A percentile compares a stretch with the other conserved stretches of the same genome.
phyloP scores from a whole-genome alignment of 192 early-diverging fungal genomes.

The Coemansia sp. region DNA sequence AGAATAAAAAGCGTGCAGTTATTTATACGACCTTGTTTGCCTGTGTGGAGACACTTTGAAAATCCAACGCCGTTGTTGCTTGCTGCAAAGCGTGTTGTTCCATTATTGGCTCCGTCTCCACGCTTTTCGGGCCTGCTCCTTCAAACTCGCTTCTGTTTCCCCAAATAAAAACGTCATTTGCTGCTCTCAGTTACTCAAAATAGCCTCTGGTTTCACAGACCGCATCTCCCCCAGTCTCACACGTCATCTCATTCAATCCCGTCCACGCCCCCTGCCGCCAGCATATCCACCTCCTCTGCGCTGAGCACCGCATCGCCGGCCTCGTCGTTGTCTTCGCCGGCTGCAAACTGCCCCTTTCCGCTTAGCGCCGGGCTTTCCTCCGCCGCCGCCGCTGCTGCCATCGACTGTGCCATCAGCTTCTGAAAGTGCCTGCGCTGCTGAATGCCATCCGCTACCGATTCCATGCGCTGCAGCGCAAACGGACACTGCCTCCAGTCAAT shows the following conservation, averaged over 20 bases:
- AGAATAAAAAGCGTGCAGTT: constrained; percentile 1
- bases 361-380: constrained; percentile 17
- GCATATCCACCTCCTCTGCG: constrained; percentile 33
- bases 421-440: constrained; percentile 35
- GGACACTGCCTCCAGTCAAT: constrained; percentile 43
- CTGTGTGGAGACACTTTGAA: constrained; percentile 3
- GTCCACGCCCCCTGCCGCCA: constrained; percentile 10
- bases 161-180: constrained; percentile 4
- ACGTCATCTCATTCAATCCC: constrained; percentile 8
- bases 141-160: not conserved
- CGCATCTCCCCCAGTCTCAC: not conserved
- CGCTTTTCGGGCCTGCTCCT: not conserved
- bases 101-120: constrained; percentile 8
- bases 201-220: constrained; percentile 12
- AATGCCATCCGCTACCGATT: constrained; percentile 23
- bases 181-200: constrained; percentile 6
- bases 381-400: constrained; percentile 8
- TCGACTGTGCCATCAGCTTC: constrained; percentile 41
- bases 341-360: not conserved
- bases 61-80: constrained; percentile 3
- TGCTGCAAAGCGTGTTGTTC: not conserved
- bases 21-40: constrained; percentile 4
- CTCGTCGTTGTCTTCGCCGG: not conserved
- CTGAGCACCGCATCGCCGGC: constrained; percentile 1
- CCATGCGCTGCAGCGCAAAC: constrained; percentile 38